Conservation (phyloP, 1,284 basidiomycete genomes). For the Irpex lacteus region DNA sequence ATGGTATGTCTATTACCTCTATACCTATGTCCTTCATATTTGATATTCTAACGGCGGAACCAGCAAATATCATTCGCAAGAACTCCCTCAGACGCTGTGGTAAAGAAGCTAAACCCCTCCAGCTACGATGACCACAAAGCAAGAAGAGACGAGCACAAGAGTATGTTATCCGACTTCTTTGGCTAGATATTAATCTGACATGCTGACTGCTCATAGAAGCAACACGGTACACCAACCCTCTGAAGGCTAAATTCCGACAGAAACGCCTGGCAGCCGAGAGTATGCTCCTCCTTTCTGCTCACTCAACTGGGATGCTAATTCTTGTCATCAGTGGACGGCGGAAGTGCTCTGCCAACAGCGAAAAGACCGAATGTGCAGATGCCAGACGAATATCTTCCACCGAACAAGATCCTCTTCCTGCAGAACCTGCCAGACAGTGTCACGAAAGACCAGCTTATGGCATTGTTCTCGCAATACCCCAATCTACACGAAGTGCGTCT, state of each 20-base stretch:
- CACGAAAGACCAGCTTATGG: constrained; percentile 86
- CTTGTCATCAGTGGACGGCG: constrained; percentile 61
- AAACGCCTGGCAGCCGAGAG: constrained; percentile 79
- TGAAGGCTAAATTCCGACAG: constrained; percentile 79
- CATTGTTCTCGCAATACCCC: constrained; percentile 90
- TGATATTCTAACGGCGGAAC: constrained; percentile 3
- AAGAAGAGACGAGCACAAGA: constrained; percentile 75
- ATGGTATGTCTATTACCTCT: constrained; percentile 59
- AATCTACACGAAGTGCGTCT: constrained; percentile 94
- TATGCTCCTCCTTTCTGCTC: constrained; percentile 31
- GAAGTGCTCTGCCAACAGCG: constrained; percentile 56
- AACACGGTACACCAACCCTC: constrained; percentile 82
- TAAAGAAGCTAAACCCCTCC: constrained; percentile 67
- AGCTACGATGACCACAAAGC: constrained; percentile 77
- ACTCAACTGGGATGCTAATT: constrained; percentile 3
- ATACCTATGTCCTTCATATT: not conserved
- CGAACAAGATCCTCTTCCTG: constrained; percentile 98
- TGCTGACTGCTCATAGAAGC: constrained; percentile 45
- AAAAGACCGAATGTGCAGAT: constrained; percentile 87
- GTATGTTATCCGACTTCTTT: constrained; percentile 40
- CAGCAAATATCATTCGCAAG: constrained; percentile 94
- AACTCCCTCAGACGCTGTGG: constrained; percentile 86
- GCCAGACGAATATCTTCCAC: constrained; percentile 99
- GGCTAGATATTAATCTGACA: not conserved
- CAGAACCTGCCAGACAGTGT: constrained; percentile 94